A percentile compares a stretch with the other conserved stretches of the same genome.
Evolutionary conservation across 768 basidiomycete genomes (phyloP).

Genomic region (Lactarius deliciosus): DNA sequence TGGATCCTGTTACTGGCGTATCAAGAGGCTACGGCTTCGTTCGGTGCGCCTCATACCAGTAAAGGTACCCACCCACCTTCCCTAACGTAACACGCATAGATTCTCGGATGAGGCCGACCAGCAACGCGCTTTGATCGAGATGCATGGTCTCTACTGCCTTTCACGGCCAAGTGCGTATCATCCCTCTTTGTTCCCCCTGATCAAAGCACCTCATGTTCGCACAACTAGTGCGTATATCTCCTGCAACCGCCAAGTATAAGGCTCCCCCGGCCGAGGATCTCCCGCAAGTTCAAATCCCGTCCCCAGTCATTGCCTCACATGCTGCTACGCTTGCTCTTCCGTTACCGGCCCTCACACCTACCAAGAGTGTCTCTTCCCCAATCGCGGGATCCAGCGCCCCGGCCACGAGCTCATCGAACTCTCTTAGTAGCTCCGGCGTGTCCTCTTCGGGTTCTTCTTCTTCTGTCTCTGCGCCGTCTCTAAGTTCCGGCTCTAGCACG

Average conservation of each 20-base stretch:
- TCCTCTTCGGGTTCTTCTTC: conserved; percentile 46
- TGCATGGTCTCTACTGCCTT: conserved; percentile 88
- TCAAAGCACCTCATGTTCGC: conserved; percentile 32
- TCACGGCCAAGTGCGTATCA: conserved; percentile 75
- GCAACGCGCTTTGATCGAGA: conserved; percentile 85
- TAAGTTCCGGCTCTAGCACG: conserved; percentile 41
- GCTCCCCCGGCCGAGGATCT: conserved; percentile 42
- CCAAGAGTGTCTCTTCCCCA: conserved; percentile 70
- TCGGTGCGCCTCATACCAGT: conserved; percentile 48
- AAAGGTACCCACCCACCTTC: conserved; percentile 23
- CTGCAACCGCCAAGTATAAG: conserved; percentile 87
- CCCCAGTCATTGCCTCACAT: conserved; percentile 21
- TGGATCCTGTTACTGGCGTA: conserved; percentile 85
- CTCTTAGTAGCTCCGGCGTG: conserved; percentile 31
- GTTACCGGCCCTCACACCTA: conserved; percentile 44
- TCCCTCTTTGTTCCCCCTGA: conserved; percentile 7
- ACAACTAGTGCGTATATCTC: conserved; percentile 79
- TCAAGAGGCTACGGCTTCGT: conserved; percentile 94
- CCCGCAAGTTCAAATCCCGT: conserved; percentile 29
- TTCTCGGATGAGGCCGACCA: conserved; percentile 89
- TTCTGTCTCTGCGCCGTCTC: conserved; percentile 37
- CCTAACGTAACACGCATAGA: conserved; percentile 40
- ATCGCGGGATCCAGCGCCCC: conserved; percentile 47
- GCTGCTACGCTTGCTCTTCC: conserved; percentile 52
- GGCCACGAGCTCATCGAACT: conserved; percentile 29